Evolutionary conservation across 805 yeast genomes (phyloP).

Genomic region (Debaryomyces hansenii): DNA sequence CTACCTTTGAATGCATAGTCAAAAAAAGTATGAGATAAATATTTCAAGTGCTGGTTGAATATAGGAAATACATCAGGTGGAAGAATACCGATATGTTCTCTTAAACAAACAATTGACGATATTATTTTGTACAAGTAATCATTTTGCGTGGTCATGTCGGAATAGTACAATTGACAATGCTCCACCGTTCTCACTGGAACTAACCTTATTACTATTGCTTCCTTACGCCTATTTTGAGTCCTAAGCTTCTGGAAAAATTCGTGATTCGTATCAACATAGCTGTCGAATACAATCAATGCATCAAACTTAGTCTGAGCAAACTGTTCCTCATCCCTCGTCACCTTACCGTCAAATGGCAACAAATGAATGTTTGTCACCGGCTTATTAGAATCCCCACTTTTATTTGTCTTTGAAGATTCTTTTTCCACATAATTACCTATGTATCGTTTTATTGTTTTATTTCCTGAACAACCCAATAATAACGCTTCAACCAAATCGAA

Average conservation of each 20-base stretch:
- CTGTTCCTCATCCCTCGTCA: conserved; percentile 22
- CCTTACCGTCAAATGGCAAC: conserved; percentile 38
- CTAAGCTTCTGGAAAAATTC: conserved; percentile 28
- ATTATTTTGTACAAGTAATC: conserved; percentile 63
- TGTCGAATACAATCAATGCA: conserved; percentile 62
- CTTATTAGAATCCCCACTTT: conserved; percentile 4
- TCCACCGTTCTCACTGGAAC: conserved; percentile 82
- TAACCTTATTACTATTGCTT: conserved; percentile 63
- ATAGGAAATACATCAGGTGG: conserved; percentile 80
- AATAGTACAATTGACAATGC: conserved; percentile 63
- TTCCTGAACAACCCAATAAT: conserved; percentile 54
- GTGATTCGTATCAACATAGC: conserved; percentile 48
- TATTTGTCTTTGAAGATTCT: conserved; percentile 29
- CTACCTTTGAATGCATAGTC: conserved; percentile 29
- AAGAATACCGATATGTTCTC: conserved; percentile 79
- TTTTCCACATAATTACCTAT: conserved; percentile 60
- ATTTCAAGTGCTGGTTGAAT: conserved; percentile 63
- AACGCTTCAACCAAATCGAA: conserved; percentile 75
- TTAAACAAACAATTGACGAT: conserved; percentile 77
- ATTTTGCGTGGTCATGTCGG: conserved; percentile 22
- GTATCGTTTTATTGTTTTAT: conserved; percentile 53
- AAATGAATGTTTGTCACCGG: conserved; percentile 35
- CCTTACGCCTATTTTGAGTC: conserved; percentile 26
- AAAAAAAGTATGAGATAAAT: conserved; percentile 60
- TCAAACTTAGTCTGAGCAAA: conserved; percentile 45